Percentiles rank a stretch among this genome's conserved stretches.
Conservation (phyloP, 164 flowering plant genomes). For the Tetrastigma voinierianum region DNA sequence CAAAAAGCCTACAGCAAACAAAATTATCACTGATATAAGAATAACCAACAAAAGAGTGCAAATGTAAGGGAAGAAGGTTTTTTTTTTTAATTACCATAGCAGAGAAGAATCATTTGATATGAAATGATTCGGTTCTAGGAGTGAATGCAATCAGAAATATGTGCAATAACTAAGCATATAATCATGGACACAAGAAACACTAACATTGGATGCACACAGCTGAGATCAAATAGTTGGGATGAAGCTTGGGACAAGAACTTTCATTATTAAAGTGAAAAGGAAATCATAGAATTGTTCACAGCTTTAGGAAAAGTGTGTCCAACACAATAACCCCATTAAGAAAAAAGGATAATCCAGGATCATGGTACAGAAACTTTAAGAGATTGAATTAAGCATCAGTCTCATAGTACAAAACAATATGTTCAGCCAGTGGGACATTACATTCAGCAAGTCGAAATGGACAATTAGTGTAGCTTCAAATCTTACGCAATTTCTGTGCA, state of each 20-base stretch:
- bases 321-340: neutral
- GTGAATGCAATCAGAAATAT: neutral
- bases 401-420: neutral
- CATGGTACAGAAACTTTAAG: neutral
- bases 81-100: no score
- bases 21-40: no score
- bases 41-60: no score
- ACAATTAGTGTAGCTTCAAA: neutral
- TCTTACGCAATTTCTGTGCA: slow-evolving; percentile 96
- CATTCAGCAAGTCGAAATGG: no score
- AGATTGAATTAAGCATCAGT: neutral
- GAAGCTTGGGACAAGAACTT: neutral
- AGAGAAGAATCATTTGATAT: no score
- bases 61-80: no score
- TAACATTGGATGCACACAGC: neutral
- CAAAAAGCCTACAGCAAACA: no score
- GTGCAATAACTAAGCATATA: neutral
- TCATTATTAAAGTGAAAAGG: no score
- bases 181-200: neutral
- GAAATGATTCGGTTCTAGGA: neutral
- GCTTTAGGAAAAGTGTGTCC: neutral
- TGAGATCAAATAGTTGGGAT: neutral
- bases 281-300: neutral
- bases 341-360: neutral
- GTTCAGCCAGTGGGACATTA: neutral